A percentile compares a stretch with the other conserved stretches of the same genome.
Evolutionary conservation across 75 land plant species (phyloP).

Genomic region (Cupressus sempervirens): DNA sequence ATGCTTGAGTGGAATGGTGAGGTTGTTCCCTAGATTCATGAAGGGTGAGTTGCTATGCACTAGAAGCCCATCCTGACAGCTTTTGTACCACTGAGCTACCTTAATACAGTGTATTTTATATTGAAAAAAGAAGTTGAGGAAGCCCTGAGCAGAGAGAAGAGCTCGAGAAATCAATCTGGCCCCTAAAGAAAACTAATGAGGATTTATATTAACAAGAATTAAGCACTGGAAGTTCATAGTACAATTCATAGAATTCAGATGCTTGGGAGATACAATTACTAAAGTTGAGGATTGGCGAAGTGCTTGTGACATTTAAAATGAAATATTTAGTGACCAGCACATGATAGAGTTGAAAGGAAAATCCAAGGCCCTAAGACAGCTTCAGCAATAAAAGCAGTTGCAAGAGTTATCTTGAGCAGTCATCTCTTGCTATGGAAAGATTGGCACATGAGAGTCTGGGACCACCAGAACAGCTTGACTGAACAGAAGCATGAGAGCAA

Average conservation of each 20-base stretch:
- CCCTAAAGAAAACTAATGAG: not conserved
- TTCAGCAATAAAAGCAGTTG: no score
- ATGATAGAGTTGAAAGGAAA: not conserved
- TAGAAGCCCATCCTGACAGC: not conserved
- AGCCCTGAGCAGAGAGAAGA: not conserved
- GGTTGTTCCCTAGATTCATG: not conserved
- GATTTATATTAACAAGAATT: not conserved
- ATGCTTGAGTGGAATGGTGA: not conserved
- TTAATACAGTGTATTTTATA: no score
- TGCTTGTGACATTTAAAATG: not conserved
- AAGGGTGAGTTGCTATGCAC: not conserved
- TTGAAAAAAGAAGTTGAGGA: not conserved
- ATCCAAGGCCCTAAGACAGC: no score
- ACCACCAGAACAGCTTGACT: not conserved
- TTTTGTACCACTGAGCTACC: not conserved
- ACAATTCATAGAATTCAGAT: not conserved
- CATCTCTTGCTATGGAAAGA: no score
- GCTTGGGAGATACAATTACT: not conserved
- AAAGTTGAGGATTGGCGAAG: not conserved
- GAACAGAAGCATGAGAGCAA: not conserved
- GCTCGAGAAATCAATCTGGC: not conserved
- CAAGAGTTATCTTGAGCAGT: no score
- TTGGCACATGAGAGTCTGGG: not conserved
- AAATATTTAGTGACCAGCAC: not conserved
- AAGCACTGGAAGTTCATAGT: not conserved